Conservation (phyloP, 768 basidiomycete genomes). For the Leccinum aurantiacum region DNA sequence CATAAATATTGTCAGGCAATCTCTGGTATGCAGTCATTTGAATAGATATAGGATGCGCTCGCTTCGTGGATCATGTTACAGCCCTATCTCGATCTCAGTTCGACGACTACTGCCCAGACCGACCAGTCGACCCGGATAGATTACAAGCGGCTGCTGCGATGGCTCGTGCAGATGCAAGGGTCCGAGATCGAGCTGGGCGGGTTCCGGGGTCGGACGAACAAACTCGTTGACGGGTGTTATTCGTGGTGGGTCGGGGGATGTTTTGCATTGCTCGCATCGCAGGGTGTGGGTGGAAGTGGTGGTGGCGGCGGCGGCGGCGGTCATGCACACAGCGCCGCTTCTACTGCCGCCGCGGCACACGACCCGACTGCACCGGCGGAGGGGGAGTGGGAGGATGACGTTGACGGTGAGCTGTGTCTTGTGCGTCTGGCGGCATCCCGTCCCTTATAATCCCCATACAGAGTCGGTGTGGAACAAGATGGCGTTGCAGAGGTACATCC, state of each 20-base stretch:
- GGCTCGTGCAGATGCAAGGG: conserved; percentile 88
- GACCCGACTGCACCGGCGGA: conserved; percentile 18
- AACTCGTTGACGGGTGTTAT: conserved; percentile 99
- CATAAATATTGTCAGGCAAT: too few relatives aligned
- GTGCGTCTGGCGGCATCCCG: background rate
- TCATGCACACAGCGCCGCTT: background rate
- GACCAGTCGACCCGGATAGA: conserved; percentile 46
- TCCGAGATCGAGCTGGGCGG: conserved; percentile 82
- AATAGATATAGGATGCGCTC: too few relatives aligned
- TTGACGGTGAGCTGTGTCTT: conserved; percentile 52
- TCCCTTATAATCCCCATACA: conserved; percentile 2
- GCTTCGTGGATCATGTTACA: conserved; percentile 79
- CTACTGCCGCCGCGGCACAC: background rate
- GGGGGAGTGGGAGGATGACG: conserved; percentile 70
- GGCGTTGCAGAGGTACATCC: conserved; percentile 84
- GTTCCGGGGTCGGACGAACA: conserved; percentile 92
- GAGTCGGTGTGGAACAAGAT: conserved; percentile 56
- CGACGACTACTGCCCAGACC: background rate
- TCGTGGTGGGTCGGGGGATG: conserved; percentile 99
- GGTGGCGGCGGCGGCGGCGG: background rate
- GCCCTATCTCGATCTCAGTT: conserved; percentile 42
- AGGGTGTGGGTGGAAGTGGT: conserved; percentile 39
- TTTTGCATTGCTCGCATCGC: conserved; percentile 71
- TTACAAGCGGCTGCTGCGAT: conserved; percentile 61
- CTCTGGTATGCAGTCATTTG: too few relatives aligned